phyloP scores from a whole-genome alignment of 768 basidiomycete genomes.

The Boletellus ananiceps region DNA sequence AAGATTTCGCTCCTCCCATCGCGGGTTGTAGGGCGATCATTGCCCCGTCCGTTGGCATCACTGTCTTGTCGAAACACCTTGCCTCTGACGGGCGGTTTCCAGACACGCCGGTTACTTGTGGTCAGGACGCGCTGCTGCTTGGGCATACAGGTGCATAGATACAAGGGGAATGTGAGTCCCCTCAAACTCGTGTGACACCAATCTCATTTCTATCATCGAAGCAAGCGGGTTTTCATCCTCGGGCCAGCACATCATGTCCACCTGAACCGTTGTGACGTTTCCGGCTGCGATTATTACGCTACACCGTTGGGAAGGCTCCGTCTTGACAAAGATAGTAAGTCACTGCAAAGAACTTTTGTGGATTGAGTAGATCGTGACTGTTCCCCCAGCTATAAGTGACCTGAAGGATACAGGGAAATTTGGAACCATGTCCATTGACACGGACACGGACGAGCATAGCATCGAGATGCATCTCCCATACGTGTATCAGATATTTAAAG shows the following conservation, averaged over 20 bases:
- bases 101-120: constrained; percentile 97
- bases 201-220: constrained; percentile 30
- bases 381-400: constrained; percentile 13
- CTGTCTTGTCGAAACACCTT: background rate
- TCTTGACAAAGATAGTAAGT: constrained; percentile 75
- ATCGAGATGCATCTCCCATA: constrained; percentile 98
- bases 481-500: constrained; percentile 77
- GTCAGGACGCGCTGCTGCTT: constrained; percentile 90
- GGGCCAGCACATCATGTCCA: constrained; percentile 95
- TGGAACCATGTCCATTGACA: constrained; percentile 52
- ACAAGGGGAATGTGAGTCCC: constrained; percentile 67
- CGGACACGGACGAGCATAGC: constrained; percentile 94
- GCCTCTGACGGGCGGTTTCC: constrained; percentile 11
- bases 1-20: constrained; percentile 62
- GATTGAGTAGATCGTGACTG: constrained; percentile 3
- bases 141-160: constrained; percentile 92
- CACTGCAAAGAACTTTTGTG: background rate
- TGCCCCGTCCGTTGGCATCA: constrained; percentile 67
- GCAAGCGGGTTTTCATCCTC: constrained; percentile 89
- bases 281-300: constrained; percentile 68
- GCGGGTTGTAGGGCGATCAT: constrained; percentile 81
- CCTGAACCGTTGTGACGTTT: constrained; percentile 82
- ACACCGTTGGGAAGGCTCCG: constrained; percentile 84
- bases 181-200: background rate
- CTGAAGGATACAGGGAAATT: constrained; percentile 43